phyloP scores from a whole-genome alignment of 148 eudicot genomes.

The Gaultheria prostrata region DNA sequence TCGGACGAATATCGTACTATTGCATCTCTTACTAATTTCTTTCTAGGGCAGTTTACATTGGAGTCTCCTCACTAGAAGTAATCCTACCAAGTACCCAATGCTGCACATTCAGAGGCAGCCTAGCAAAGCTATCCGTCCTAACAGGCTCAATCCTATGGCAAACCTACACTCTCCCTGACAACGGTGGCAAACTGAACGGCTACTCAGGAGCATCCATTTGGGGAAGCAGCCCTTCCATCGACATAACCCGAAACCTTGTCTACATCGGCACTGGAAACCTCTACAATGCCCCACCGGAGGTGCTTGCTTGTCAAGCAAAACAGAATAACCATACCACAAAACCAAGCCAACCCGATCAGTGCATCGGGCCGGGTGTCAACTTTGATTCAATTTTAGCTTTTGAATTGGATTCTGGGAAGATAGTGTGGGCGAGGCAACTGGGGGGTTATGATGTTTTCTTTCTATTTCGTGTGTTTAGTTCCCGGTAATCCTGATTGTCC shows the following conservation, averaged over 20 bases:
- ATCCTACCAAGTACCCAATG: constrained; percentile 35
- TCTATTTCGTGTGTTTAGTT: constrained; percentile 41
- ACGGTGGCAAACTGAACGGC: constrained; percentile 47
- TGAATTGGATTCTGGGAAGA: constrained; percentile 35
- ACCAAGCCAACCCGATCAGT: constrained; percentile 39
- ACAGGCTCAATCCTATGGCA: constrained; percentile 56
- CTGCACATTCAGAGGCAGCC: constrained; percentile 62
- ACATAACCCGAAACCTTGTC: constrained; percentile 35
- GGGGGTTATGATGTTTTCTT: constrained; percentile 60
- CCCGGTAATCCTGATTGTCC: constrained; percentile 55
- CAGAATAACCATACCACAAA: constrained; percentile 40
- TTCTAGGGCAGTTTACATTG: constrained; percentile 43
- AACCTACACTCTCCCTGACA: constrained; percentile 56
- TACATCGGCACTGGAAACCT: constrained; percentile 54
- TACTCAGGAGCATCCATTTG: constrained; percentile 67
- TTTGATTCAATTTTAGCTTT: constrained; percentile 47
- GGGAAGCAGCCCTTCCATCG: constrained; percentile 73
- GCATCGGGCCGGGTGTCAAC: constrained; percentile 43
- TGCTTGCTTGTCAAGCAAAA: constrained; percentile 39
- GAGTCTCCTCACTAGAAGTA: constrained; percentile 62
- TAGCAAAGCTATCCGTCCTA: constrained; percentile 41
- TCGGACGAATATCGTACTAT: no score
- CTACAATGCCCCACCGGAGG: constrained; percentile 46
- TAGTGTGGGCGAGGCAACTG: constrained; percentile 44
- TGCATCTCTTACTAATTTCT: no score